Conservation (phyloP, 1,284 basidiomycete species). For the Tranzscheliella williamsii region DNA sequence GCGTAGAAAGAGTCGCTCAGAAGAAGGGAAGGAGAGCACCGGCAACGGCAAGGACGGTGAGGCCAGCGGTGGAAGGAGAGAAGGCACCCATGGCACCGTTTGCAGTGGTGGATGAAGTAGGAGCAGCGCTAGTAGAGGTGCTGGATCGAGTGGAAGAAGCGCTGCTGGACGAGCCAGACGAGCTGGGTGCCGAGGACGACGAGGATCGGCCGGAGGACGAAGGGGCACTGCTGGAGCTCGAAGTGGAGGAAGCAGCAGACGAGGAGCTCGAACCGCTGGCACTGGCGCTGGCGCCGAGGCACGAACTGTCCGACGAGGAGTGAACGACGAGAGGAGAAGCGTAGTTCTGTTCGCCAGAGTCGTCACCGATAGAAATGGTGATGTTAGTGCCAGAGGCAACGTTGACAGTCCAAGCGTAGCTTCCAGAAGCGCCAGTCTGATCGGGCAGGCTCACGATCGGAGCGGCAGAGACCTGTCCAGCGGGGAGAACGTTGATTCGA, state of each 20-base stretch:
- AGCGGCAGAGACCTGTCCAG: slow-evolving; percentile 34
- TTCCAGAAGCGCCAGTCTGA: slow-evolving; percentile 37
- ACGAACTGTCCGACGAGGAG: slow-evolving; percentile 24
- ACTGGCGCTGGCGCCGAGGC: slow-evolving; percentile 17
- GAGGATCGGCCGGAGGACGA: slow-evolving; percentile 12
- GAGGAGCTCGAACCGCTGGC: slow-evolving; percentile 1
- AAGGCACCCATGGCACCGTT: slow-evolving; percentile 25
- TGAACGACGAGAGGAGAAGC: slow-evolving; percentile 27
- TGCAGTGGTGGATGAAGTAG: not conserved
- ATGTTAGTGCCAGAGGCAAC: slow-evolving; percentile 52
- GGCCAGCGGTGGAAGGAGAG: slow-evolving; percentile 37
- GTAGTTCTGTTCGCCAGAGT: slow-evolving; percentile 43
- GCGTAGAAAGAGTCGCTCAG: slow-evolving; percentile 5
- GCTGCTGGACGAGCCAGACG: slow-evolving; percentile 1
- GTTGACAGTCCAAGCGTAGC: slow-evolving; percentile 57
- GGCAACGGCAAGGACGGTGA: slow-evolving; percentile 24
- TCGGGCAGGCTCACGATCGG: slow-evolving; percentile 38
- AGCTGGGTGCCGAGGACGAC: slow-evolving; percentile 9
- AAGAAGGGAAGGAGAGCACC: slow-evolving; percentile 40
- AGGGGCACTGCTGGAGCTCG: slow-evolving; percentile 10
- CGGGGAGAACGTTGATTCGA: slow-evolving; percentile 29
- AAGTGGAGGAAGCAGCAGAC: slow-evolving; percentile 7
- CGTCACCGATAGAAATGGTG: slow-evolving; percentile 56
- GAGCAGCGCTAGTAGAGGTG: not conserved
- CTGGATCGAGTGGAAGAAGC: not conserved